phyloP scores from a whole-genome alignment of 345 rosid species.

The Eucalyptus urophylla region DNA sequence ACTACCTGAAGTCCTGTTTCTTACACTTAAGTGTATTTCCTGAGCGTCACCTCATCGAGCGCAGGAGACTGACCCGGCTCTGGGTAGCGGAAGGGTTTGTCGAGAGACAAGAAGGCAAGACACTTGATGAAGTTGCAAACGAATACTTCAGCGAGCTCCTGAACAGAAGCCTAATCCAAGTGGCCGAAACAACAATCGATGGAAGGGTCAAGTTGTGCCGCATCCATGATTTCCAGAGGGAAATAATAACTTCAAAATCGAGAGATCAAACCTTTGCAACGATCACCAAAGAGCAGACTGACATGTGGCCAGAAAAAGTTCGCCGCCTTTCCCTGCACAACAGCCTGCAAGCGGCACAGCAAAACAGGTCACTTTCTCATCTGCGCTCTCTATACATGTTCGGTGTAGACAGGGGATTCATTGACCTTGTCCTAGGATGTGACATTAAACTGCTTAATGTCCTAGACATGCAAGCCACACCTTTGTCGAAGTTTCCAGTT shows the following conservation, averaged over 20 bases:
- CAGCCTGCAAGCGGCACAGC: not conserved
- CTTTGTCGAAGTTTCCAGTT: constrained; percentile 14
- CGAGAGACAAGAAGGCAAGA: constrained; percentile 21
- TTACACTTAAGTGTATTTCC: constrained; percentile 33
- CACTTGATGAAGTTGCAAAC: constrained; percentile 28
- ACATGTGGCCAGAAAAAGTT: constrained; percentile 13
- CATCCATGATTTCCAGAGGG: constrained; percentile 22
- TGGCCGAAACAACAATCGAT: not conserved
- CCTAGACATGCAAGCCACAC: constrained; percentile 22
- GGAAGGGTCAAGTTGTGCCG: constrained; percentile 19
- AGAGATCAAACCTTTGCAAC: constrained; percentile 21
- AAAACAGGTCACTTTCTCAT: constrained; percentile 1
- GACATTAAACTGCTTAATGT: constrained; percentile 16
- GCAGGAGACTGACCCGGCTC: constrained; percentile 10
- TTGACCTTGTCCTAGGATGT: not conserved
- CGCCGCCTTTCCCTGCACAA: constrained; percentile 29
- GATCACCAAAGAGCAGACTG: constrained; percentile 1
- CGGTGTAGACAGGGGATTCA: not conserved
- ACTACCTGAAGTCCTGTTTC: constrained; percentile 29
- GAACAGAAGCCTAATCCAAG: constrained; percentile 27
- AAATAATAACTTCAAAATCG: constrained; percentile 18
- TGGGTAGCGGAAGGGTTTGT: constrained; percentile 41
- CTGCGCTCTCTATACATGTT: constrained; percentile 28
- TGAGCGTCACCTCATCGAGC: constrained; percentile 11
- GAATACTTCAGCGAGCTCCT: constrained; percentile 27